Evolutionary conservation across 495 filamentous ascomycete species (phyloP).

Genomic region (Mytilinidion resinicola): DNA sequence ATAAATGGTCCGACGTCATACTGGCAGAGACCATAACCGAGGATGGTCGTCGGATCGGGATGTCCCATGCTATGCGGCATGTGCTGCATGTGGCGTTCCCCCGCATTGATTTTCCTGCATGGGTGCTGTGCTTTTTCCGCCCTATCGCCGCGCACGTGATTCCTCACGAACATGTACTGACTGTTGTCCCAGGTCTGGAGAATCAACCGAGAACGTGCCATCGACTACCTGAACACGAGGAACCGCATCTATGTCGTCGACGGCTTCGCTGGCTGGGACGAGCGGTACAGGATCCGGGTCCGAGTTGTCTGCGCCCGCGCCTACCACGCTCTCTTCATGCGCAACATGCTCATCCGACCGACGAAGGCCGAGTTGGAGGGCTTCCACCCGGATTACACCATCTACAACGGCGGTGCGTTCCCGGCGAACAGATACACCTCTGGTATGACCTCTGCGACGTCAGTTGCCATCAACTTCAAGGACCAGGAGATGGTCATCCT

Average conservation of each 20-base stretch:
- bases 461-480: conserved; percentile 80
- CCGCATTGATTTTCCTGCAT: conserved; percentile 19
- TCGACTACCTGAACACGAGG: conserved; percentile 97
- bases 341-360: conserved; percentile 99
- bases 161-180: conserved; percentile 2
- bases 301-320: conserved; percentile 97
- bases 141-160: conserved; percentile 6
- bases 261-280: conserved; percentile 96
- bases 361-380: conserved; percentile 80
- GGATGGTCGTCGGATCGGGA: neutral
- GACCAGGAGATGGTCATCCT: conserved; percentile 98
- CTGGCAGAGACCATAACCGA: conserved; percentile 1
- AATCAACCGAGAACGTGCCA: conserved; percentile 97
- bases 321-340: conserved; percentile 99
- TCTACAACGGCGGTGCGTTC: conserved; percentile 99
- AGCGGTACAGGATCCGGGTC: conserved; percentile 95
- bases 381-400: conserved; percentile 98
- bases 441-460: conserved; percentile 94
- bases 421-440: conserved; percentile 96
- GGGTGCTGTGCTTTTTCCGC: conserved; percentile 11
- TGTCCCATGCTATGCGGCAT: conserved; percentile 1
- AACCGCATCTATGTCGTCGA: conserved; percentile 98
- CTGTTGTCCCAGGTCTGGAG: conserved; percentile 74
- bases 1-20: conserved; percentile 24
- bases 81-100: conserved; percentile 20